Conservation (phyloP, 805 yeast species). For the Hanseniaspora guilliermondii region DNA sequence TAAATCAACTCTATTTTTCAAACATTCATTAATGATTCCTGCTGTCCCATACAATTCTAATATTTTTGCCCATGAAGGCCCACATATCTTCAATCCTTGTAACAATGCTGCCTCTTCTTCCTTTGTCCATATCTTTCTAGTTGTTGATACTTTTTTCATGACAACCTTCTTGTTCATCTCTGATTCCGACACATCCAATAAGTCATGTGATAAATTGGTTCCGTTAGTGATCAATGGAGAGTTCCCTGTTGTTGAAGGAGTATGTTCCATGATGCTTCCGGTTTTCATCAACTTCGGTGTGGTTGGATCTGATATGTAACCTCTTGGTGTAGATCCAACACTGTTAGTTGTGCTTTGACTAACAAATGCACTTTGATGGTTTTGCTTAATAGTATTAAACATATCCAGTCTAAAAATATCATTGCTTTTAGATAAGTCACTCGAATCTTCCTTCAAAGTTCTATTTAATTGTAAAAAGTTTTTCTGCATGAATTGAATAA, state of each 20-base stretch:
- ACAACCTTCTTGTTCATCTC: background rate
- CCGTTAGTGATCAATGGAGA: background rate
- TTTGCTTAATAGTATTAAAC: background rate
- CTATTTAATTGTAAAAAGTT: conserved; percentile 5
- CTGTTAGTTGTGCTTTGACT: conserved; percentile 6
- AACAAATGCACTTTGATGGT: background rate
- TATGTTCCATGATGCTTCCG: background rate
- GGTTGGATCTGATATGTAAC: background rate
- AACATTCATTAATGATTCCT: conserved; percentile 67
- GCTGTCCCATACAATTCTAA: conserved; percentile 89
- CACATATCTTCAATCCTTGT: conserved; percentile 64
- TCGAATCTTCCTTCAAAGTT: background rate
- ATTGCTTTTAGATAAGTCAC: background rate
- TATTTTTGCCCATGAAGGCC: conserved; percentile 91
- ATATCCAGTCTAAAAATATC: background rate
- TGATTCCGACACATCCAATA: background rate
- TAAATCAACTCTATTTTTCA: conserved; percentile 79
- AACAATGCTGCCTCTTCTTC: conserved; percentile 79
- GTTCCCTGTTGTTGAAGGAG: background rate
- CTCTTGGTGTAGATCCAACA: conserved; percentile 12
- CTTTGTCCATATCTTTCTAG: conserved; percentile 49
- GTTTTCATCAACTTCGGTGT: background rate
- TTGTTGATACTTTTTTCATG: conserved; percentile 17
- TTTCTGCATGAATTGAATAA: conserved; percentile 45
- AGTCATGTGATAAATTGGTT: background rate